These are phyloP conservation scores for Plasmodium yoelii DNA, from an alignment of 169 alveolate genomes.

Conservation along the genomic window DNA sequence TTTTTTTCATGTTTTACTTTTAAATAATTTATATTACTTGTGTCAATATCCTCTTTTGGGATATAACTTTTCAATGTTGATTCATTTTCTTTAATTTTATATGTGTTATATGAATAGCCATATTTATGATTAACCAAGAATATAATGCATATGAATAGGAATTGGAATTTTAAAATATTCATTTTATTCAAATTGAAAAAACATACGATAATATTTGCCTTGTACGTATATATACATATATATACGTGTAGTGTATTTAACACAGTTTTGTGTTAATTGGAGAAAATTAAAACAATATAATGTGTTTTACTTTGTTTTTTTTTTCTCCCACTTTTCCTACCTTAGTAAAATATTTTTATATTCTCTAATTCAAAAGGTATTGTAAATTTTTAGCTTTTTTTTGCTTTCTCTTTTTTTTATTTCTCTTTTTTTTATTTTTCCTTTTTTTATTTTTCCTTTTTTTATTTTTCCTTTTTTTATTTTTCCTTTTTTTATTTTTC, in stretches of 20 bases:
- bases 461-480: too few species aligned
- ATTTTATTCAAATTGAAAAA: neutral
- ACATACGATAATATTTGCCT: neutral
- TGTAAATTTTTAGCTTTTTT: too few species aligned
- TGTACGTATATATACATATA: neutral
- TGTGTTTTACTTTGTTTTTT: too few species aligned
- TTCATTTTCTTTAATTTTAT: constrained; percentile 12
- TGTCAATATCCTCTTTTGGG: neutral
- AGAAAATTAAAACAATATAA: too few species aligned
- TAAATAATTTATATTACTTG: neutral
- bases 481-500: too few species aligned
- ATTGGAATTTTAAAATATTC: constrained; percentile 1
- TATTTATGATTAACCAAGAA: neutral
- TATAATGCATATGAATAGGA: neutral
- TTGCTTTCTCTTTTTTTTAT: too few species aligned
- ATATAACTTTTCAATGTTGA: neutral
- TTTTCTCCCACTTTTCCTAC: too few species aligned
- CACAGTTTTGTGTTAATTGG: neutral
- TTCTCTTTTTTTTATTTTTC: too few species aligned
- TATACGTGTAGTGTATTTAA: neutral
- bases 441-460: too few species aligned
- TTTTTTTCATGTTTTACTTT: constrained; percentile 18
- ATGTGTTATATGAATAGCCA: constrained; percentile 12
- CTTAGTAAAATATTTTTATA: too few species aligned
- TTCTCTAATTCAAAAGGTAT: too few species aligned